These are phyloP conservation scores for Monosporascus sp. DNA, from an alignment of 2,329 filamentous ascomycete genomes.

Conservation along the genomic window DNA sequence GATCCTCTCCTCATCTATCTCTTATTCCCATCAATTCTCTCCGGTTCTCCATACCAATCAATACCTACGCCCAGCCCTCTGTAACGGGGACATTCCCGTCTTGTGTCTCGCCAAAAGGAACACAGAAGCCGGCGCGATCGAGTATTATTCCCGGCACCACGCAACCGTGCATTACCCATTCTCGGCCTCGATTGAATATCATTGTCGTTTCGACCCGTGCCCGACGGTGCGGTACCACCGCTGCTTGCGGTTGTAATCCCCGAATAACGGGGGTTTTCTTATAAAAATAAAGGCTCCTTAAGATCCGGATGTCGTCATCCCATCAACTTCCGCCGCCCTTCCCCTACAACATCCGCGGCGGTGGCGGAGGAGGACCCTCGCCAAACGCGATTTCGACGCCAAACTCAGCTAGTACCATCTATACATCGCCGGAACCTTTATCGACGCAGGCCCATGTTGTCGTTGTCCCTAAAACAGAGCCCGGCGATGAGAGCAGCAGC, in stretches of 20 bases:
- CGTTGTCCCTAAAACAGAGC: constrained; percentile 23
- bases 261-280: background rate
- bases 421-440: constrained; percentile 18
- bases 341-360: constrained; percentile 14
- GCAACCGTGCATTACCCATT: background rate
- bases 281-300: background rate
- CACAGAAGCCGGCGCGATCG: background rate
- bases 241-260: background rate
- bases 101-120: background rate
- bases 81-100: background rate
- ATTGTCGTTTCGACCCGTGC: background rate
- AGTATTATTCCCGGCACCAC: background rate
- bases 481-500: constrained; percentile 21
- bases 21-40: background rate
- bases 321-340: constrained; percentile 19
- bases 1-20: background rate
- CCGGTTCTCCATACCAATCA: background rate
- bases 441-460: constrained; percentile 15
- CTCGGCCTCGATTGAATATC: background rate
- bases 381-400: constrained; percentile 21
- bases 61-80: background rate
- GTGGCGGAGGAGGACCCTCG: constrained; percentile 22
- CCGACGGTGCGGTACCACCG: background rate
- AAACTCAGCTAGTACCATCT: constrained; percentile 21
- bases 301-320: constrained; percentile 22